These are phyloP conservation scores for Grigorovia transvaalensis DNA, from an alignment of 805 yeast species.

Conservation along the genomic window DNA sequence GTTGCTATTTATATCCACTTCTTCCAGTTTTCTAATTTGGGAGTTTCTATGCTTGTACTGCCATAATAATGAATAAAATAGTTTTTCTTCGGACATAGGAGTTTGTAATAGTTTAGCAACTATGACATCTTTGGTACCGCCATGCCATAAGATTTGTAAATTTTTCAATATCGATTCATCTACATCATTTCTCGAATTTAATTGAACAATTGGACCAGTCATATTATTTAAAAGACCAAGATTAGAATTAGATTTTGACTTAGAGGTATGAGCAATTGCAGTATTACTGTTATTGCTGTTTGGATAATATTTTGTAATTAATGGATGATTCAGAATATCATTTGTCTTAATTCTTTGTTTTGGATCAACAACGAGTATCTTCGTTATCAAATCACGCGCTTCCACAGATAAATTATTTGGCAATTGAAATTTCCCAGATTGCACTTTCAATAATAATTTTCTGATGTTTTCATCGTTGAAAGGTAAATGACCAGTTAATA, in stretches of 20 bases:
- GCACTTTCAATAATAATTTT: constrained; percentile 60
- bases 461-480: constrained; percentile 77
- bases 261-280: constrained; percentile 1
- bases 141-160: constrained; percentile 73
- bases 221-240: constrained; percentile 15
- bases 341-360: constrained; percentile 57
- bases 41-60: constrained; percentile 65
- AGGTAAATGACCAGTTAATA: constrained; percentile 71
- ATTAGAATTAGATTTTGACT: constrained; percentile 22
- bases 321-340: constrained; percentile 63
- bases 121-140: constrained; percentile 50
- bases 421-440: constrained; percentile 65
- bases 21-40: constrained; percentile 1
- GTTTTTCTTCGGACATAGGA: constrained; percentile 61
- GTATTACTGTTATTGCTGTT: not conserved
- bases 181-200: constrained; percentile 36
- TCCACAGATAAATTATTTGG: constrained; percentile 52
- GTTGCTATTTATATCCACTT: not conserved
- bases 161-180: constrained; percentile 68
- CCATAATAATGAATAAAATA: constrained; percentile 65
- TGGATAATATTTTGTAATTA: constrained; percentile 53
- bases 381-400: constrained; percentile 55
- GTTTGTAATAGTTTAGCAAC: constrained; percentile 43
- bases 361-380: constrained; percentile 65
- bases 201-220: constrained; percentile 10